Base-by-base conservation (phyloP, 805 yeast genomes). In the Saturnispora zaruensis region DNA sequence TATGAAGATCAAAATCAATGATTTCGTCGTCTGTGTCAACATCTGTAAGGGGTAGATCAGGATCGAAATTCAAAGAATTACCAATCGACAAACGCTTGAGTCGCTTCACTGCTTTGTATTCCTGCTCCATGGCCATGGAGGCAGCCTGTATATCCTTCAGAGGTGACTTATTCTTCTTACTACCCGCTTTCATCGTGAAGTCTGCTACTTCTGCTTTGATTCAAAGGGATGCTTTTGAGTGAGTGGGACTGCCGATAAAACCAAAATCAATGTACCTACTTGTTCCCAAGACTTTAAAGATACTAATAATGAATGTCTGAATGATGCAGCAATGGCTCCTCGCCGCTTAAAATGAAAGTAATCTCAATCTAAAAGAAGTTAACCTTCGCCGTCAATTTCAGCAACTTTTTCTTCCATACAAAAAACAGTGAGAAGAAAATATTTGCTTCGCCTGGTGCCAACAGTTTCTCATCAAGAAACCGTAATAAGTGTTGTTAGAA, bases 61-160 rank as follows among this genome's bases (percentile, higher is more conserved):
- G 91, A 59, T 85, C 95, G 53, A 77, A 74, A 45, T 66, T 71
- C 67, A 78, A 66, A 60, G 72, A 65, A 58, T 77, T 70, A 16
- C 89, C 93, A 47, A 86, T 82, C 0, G 88, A 81, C 16, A 84
- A 69, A 51, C 95, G 70, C 61, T 86, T 86, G 55, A 86, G 67
- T 20, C 87, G 84, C 34, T 84, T 79, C 53, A 86, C 86, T 62
- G 81, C 79, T 64, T 80, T 79, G 54, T 84, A 73, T 60, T 86
- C 93, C 53, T 78, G 81, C 59, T 85, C 87, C 43, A 86, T 77
- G 5, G 88, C 87, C 57, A 80, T 80, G 3, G 87, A 89, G 2
- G 95, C 95, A 33, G 77, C 74, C 41, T 71, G 49, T 57, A 45
- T 73, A 70, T 59, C 77, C 68, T 49, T 64, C 24, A 57, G 62